Evolutionary conservation across 73 alveolate species (phyloP), one percentile per base, ranked within the genome.

Genomic region (Paramecium tetraurelia): DNA sequence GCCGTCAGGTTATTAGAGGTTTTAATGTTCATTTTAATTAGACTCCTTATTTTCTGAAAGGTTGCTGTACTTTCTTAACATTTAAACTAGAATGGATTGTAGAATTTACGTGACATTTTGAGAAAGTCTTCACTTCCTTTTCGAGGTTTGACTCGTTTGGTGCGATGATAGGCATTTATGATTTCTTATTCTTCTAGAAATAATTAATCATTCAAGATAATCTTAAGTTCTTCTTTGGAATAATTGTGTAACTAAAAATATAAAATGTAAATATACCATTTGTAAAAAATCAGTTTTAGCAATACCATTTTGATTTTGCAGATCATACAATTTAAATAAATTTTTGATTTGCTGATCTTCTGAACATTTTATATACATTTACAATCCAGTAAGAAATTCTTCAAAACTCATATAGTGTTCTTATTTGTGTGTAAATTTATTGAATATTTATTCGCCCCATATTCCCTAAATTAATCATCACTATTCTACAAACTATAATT

Each of bases 361-460:
- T 31, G 84, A 63, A 63, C 84, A 63, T 63, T 63, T 63, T 31
- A 63, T 63, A 63, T 31, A 63, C 41, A 27, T 27, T 33, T 63
- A 33, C 24, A 63, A 63, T 33, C 84, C 84, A 16, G 46, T 27
- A 3, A 63, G 35, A 75, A 75, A 75, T 38, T 75, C 87, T 41
- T 75, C 87, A 38, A 38, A 35, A 41, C 38, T 75, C 87, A 75
- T 41, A 8, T 75, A 75, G 14, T 35, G 21, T 75, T 35, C 68
- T 35, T 38, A 22, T 10, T 35, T 18, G 8, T 21, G 38, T 16
- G 58, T 38, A 41, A 75, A 75, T 41, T 38, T 35, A 41, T 75
- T 75, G 36, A 75, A 75, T 35, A 75, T 75, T 75, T 75, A 38
- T 41, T 75, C 87, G 5, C 87, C 87, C 87, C 87, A 75, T 18